These are phyloP conservation scores for Amanita brunnescens DNA, from an alignment of 768 basidiomycete genomes.

Conservation along the genomic window DNA sequence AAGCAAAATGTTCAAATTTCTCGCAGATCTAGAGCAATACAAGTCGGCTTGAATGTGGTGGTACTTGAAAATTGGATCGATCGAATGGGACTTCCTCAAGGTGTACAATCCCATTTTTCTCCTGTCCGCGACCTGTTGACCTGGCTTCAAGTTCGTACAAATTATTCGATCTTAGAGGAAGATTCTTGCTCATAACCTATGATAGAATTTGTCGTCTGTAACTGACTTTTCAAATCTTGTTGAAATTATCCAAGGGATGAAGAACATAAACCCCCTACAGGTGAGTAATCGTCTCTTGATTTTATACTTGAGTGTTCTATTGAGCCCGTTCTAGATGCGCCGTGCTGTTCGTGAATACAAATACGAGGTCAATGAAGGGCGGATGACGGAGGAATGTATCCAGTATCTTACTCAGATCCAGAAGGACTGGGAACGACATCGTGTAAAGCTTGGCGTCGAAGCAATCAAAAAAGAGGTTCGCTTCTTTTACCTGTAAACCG, in stretches of 20 bases:
- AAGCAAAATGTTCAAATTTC: constrained; percentile 3
- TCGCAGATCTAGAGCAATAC: constrained; percentile 70
- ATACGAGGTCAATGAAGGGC: constrained; percentile 87
- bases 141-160: constrained; percentile 67
- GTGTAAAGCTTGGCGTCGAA: constrained; percentile 81
- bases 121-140: constrained; percentile 77
- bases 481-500: neutral
- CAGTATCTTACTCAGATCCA: constrained; percentile 94
- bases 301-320: neutral
- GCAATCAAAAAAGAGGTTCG: constrained; percentile 74
- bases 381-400: constrained; percentile 91
- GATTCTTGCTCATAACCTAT: neutral
- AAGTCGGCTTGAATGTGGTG: constrained; percentile 81
- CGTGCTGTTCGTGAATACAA: constrained; percentile 88
- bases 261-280: constrained; percentile 86
- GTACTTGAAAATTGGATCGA: constrained; percentile 90
- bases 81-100: constrained; percentile 68
- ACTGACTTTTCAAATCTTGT: constrained; percentile 82
- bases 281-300: constrained; percentile 24
- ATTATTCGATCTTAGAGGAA: neutral
- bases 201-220: constrained; percentile 77
- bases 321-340: constrained; percentile 55
- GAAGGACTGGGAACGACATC: constrained; percentile 94
- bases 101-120: constrained; percentile 72
- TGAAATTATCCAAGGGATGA: constrained; percentile 83